These are phyloP conservation scores for Penicillium sp. DNA, from an alignment of 2,329 filamentous ascomycete genomes.

Conservation along the genomic window DNA sequence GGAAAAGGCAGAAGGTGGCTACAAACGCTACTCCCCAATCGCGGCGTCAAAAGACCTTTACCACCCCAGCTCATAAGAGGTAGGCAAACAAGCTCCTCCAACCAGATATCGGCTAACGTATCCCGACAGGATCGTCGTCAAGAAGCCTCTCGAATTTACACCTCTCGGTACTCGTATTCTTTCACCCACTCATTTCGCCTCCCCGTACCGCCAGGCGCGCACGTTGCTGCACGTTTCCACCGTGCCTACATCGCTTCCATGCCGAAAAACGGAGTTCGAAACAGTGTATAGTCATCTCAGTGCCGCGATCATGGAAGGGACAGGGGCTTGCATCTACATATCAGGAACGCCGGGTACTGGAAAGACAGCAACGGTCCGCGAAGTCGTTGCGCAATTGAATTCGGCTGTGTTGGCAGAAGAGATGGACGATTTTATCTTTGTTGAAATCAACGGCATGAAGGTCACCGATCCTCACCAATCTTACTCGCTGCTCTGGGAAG, in stretches of 20 bases:
- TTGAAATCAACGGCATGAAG: constrained; percentile 99
- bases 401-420: constrained; percentile 81
- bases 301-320: constrained; percentile 87
- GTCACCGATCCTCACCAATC: constrained; percentile 96
- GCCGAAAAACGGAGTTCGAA: constrained; percentile 82
- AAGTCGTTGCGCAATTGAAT: constrained; percentile 83
- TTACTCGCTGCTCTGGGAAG: constrained; percentile 91
- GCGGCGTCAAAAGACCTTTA: constrained; percentile 39
- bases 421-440: constrained; percentile 95
- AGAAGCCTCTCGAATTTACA: constrained; percentile 88
- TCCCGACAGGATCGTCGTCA: constrained; percentile 56
- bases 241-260: constrained; percentile 79
- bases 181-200: constrained; percentile 62
- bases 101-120: too few species aligned
- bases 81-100: too few species aligned
- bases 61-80: constrained; percentile 58
- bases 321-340: constrained; percentile 95
- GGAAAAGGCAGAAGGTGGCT: constrained; percentile 48
- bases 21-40: constrained; percentile 37
- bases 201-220: constrained; percentile 84
- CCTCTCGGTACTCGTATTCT: constrained; percentile 79
- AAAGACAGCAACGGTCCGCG: constrained; percentile 92
- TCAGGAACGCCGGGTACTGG: constrained; percentile 96
- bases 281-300: constrained; percentile 90
- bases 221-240: constrained; percentile 86